Base-by-base conservation (phyloP, 257 asterid species). In the Jacaranda mimosifolia region DNA sequence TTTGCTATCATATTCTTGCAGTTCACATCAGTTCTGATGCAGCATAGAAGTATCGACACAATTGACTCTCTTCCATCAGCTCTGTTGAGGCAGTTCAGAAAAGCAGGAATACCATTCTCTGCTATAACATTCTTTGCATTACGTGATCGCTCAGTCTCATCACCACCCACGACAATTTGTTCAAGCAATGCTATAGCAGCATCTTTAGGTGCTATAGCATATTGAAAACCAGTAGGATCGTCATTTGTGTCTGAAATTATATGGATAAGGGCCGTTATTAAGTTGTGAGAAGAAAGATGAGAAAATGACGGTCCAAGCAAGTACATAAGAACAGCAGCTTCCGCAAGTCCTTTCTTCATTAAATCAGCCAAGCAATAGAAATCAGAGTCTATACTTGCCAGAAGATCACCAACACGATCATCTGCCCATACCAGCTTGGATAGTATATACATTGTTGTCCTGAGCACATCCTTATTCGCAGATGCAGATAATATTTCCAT, bases 401-500 rank as follows among this genome's bases (percentile, higher is more conserved):
- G 89, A 55, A 87, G 86, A 65, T 88, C 89, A 19, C 84, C 76
- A 3, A 89, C 82, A 7, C 81, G 82, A 11, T 89, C 96, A 52
- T 89, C 96, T 35, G 85, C 80, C 67, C 72, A 84, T 70, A 87
- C 79, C 73, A 93, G 85, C 90, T 88, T 87, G 0, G 96, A 85
- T 48, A 91, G 87, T 64, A 89, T 83, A 42, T 84, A 84, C 55
- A 89, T 78, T 39, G 98, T 82, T 45, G 89, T 86, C 68, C 85
- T 85, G 18, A 91, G 87, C 6, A 88, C 97, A 63, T 89, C 97
- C 81, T 89, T 80, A 64, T 89, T 83, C 70, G 81, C 70, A 38
- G 98, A 92, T 19, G 97, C 94, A 17, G 96, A 91, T 32, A 91
- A 56, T 63, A 93, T 83, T 83, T 93, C 97, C 38, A 88, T 72